Percentiles rank a stretch among this genome's conserved stretches.
Evolutionary conservation across 2,329 filamentous ascomycete species (phyloP).

Genomic region (Pseudogymnoascus sp.): DNA sequence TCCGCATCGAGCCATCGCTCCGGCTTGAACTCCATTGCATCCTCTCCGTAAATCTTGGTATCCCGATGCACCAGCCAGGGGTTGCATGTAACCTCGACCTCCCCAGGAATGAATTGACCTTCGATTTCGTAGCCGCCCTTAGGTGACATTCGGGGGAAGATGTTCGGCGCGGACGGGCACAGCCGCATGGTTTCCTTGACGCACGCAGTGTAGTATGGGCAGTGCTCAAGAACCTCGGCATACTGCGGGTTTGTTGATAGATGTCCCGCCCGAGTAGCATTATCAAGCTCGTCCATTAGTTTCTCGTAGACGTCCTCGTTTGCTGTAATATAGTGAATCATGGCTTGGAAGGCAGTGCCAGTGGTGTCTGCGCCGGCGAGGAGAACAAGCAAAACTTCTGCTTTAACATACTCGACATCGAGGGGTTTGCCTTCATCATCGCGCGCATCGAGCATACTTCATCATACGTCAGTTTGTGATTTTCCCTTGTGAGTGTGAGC

Average conservation of each 20-base stretch:
- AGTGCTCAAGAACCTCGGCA: conserved; percentile 34
- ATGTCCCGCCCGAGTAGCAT: conserved; percentile 28
- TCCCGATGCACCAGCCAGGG: conserved; percentile 42
- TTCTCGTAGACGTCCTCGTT: conserved; percentile 36
- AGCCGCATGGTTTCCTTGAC: conserved; percentile 45
- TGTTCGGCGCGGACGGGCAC: conserved; percentile 42
- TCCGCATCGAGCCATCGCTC: conserved; percentile 42
- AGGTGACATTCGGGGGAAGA: conserved; percentile 40
- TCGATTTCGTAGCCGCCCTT: conserved; percentile 25
- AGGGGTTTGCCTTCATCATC: conserved; percentile 25
- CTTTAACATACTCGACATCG: conserved; percentile 17
- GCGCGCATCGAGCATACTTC: conserved; percentile 31
- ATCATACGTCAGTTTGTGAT: background rate
- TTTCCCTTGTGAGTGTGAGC: conserved; percentile 8
- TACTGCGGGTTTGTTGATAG: conserved; percentile 35
- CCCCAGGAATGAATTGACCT: conserved; percentile 20
- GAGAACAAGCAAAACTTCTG: conserved; percentile 26
- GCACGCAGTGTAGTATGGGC: conserved; percentile 43
- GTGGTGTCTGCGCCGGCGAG: conserved; percentile 47
- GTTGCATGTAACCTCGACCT: conserved; percentile 39
- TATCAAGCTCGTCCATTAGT: conserved; percentile 41
- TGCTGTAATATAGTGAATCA: conserved; percentile 38
- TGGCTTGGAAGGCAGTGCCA: conserved; percentile 42
- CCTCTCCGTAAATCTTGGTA: conserved; percentile 33
- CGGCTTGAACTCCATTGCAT: conserved; percentile 40